Evolutionary conservation across 2,329 filamentous ascomycete genomes (phyloP), one percentile per base, ranked within the genome.

Genomic region (Pestalotiopsis fici): DNA sequence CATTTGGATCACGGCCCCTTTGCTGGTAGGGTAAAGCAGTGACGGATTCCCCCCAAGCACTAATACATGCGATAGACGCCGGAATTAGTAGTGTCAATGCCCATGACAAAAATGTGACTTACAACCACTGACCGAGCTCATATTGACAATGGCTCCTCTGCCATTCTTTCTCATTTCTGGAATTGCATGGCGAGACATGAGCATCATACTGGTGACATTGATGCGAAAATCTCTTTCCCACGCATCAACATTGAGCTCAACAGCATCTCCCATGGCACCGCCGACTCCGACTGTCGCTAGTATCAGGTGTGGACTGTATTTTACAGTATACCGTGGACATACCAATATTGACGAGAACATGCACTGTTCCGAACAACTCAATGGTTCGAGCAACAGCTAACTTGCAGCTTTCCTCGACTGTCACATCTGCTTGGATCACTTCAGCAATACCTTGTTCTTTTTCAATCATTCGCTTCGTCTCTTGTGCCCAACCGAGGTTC

Each of bases 121-220:
- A 62, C 77, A 67, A 0, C 78, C 78, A 50, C 73, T 75, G 7
- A 81, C 76, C 9, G 74, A 78, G 3, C 74, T 74, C 69, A 81
- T 73, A 67, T 80, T 81, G 21, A 81, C 76, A 35, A 81, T 80
- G 0, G 74, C 65, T 2, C 79, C 80, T 12, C 75, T 64, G 1
- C 74, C 73, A 27, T 71, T 68, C 62, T 78, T 78, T 3, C 72
- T 66, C 78, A 80, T 80, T 50, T 75, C 74, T 0, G 78, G 77
- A 27, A 80, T 76, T 1, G 68, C 72, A 61, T 76, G 65, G 7
- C 74, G 71, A 4, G 65, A 65, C 78, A 80, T 80, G 9, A 77
- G 64, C 0, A 80, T 73, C 78, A 80, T 80, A 59, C 76, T 78
- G 0, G 74, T 77, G 15, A 80, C 75, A 60, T 80, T 80, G 69